Evolutionary conservation across 2,329 filamentous ascomycete genomes (phyloP), one percentile per base, ranked within the genome.

Genomic region (Bipolaris oryzae): DNA sequence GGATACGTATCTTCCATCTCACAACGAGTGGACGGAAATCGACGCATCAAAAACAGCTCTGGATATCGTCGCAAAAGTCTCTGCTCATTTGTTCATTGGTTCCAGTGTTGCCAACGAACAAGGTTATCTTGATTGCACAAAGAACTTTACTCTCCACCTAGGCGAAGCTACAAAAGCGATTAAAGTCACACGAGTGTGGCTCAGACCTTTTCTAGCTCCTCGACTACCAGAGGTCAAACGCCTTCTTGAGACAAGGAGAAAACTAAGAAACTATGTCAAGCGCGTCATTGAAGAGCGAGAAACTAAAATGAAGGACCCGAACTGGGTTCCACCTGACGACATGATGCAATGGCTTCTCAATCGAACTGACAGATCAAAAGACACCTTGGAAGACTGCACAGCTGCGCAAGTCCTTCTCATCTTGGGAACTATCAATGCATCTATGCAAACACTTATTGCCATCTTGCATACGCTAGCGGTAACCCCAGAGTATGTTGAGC

Each of bases 401-500:
- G 53, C 58, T 16, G 16, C 51, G 11, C 68, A 72, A 33, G 61
- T 73, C 13, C 59, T 55, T 1, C 52, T 74, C n/a, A 69, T 62
- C 9, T 68, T 74, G 20, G 71, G 65, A 15, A 64, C 69, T 1
- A 72, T 73, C 10, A 68, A 73, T 41, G 72, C 70, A 0, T 72
- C 71, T 4, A 66, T 66, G 2, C 39, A 69, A 46, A 71, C 65
- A 5, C 45, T 60, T 11, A 67, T 61, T 7, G 63, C 69, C 34
- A 70, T 71, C 5, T 42, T 75, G 9, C 73, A 71, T 60, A 70
- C 62, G 7, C 50, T 75, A 5, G 70, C 71, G 1, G 62, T 60
- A 3, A 62, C 57, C 3, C 74, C 77, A 0, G 76, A 77, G 48
- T 79, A 79, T 50, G 75, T 78, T 65, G 69, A 76, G 48, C 80